A percentile compares a stretch with the other conserved stretches of the same genome.
Evolutionary conservation across 805 yeast species (phyloP).

Genomic region (Pichia eremophila): DNA sequence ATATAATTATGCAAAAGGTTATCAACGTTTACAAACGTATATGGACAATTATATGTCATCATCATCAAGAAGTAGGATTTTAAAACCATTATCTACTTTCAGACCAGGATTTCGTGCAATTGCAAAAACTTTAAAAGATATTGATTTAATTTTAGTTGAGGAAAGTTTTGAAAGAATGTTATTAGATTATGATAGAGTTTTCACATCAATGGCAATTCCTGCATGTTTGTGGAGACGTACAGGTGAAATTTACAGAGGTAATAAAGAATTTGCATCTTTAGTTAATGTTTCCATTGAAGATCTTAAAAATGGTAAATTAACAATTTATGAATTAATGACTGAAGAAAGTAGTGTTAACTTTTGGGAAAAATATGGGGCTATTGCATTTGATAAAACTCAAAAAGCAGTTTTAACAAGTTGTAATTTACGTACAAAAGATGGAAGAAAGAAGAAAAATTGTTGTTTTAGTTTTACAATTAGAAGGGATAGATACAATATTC

Average conservation of each 20-base stretch:
- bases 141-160: conserved; percentile 84
- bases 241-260: conserved; percentile 91
- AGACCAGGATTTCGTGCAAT: conserved; percentile 91
- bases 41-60: conserved; percentile 90
- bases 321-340: conserved; percentile 88
- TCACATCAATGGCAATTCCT: conserved; percentile 95
- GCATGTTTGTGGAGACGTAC: conserved; percentile 97
- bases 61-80: conserved; percentile 72
- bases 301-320: conserved; percentile 81
- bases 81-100: conserved; percentile 76
- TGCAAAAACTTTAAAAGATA: conserved; percentile 81
- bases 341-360: conserved; percentile 94
- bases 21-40: conserved; percentile 78
- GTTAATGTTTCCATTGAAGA: conserved; percentile 89
- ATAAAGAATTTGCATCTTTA: conserved; percentile 88
- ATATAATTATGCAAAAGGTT: conserved; percentile 88
- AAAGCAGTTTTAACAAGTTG: conserved; percentile 93
- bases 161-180: conserved; percentile 92
- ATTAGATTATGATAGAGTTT: conserved; percentile 86
- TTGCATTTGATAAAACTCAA: conserved; percentile 92
- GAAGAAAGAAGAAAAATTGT: conserved; percentile 70
- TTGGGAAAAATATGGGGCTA: conserved; percentile 96
- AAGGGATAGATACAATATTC: conserved; percentile 87
- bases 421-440: conserved; percentile 74
- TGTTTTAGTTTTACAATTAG: conserved; percentile 92